Conservation (phyloP, 176 grass and related monocot species). For the Aegilops tauschii region DNA sequence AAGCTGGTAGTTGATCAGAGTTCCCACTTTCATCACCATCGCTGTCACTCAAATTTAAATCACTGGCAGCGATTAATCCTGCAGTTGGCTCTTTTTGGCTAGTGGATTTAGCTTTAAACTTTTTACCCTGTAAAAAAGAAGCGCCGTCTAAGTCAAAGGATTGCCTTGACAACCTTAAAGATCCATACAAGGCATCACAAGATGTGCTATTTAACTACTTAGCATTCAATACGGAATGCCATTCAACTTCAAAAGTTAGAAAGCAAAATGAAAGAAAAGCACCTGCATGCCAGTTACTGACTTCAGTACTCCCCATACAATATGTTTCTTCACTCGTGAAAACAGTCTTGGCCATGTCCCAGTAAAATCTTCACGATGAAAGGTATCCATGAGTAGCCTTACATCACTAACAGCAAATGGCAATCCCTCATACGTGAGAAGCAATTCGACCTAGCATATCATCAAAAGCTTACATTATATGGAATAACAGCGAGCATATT, state of each 20-base stretch:
- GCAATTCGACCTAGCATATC: slow-evolving; percentile 85
- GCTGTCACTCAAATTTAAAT: slow-evolving; percentile 74
- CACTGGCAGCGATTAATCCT: slow-evolving; percentile 41
- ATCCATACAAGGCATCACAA: slow-evolving; percentile 21
- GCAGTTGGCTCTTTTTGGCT: slow-evolving; percentile 56
- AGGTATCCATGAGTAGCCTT: slow-evolving; percentile 96
- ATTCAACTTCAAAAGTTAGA: slow-evolving; percentile 8
- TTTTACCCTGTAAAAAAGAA: slow-evolving; percentile 74
- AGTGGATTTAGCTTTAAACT: slow-evolving; percentile 88
- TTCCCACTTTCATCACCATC: slow-evolving; percentile 65
- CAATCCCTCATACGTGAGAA: slow-evolving; percentile 90
- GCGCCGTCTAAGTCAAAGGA: slow-evolving; percentile 20
- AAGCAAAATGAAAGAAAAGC: slow-evolving; percentile 38
- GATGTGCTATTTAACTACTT: slow-evolving; percentile 14
- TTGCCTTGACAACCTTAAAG: background rate
- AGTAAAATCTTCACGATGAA: slow-evolving; percentile 93
- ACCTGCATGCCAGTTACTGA: slow-evolving; percentile 97
- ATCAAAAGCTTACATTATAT: slow-evolving; percentile 25
- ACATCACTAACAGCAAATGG: slow-evolving; percentile 83
- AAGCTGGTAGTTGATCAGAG: slow-evolving; percentile 68
- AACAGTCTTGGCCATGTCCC: slow-evolving; percentile 91
- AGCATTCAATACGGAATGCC: slow-evolving; percentile 4
- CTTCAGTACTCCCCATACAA: slow-evolving; percentile 93
- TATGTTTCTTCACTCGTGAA: slow-evolving; percentile 93
- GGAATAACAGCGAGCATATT: slow-evolving; percentile 18